Conservation (phyloP, 1,284 basidiomycete species). For the Neonothopanus nambi region DNA sequence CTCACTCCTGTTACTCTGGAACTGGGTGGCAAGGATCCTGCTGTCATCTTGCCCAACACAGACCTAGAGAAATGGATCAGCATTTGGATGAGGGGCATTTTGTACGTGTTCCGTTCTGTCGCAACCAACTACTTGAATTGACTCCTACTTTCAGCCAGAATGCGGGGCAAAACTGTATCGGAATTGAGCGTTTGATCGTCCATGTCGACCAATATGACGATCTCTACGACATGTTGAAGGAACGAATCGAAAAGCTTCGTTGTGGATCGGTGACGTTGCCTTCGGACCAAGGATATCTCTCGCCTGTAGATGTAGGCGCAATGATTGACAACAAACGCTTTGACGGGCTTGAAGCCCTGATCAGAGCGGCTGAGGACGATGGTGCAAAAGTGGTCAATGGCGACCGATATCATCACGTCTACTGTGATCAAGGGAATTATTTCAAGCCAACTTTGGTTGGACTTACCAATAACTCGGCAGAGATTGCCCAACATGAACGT, state of each 20-base stretch:
- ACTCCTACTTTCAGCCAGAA: slow-evolving; percentile 66
- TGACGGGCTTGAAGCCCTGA: slow-evolving; percentile 65
- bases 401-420: slow-evolving; percentile 65
- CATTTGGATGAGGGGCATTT: slow-evolving; percentile 83
- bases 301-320: slow-evolving; percentile 76
- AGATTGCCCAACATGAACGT: slow-evolving; percentile 82
- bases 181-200: slow-evolving; percentile 91
- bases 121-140: neutral
- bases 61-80: slow-evolving; percentile 72
- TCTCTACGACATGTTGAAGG: slow-evolving; percentile 65
- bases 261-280: slow-evolving; percentile 68
- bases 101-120: slow-evolving; percentile 52
- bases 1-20: slow-evolving; percentile 91
- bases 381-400: slow-evolving; percentile 77
- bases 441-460: slow-evolving; percentile 89
- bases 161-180: slow-evolving; percentile 95
- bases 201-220: slow-evolving; percentile 74
- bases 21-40: slow-evolving; percentile 85
- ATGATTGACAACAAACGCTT: slow-evolving; percentile 81
- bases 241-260: slow-evolving; percentile 67
- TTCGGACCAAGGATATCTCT: slow-evolving; percentile 63
- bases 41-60: slow-evolving; percentile 73
- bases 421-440: slow-evolving; percentile 71
- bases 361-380: slow-evolving; percentile 68
- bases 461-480: slow-evolving; percentile 74